Conservation (phyloP, 305 asterid genomes). For the Withania somnifera region DNA sequence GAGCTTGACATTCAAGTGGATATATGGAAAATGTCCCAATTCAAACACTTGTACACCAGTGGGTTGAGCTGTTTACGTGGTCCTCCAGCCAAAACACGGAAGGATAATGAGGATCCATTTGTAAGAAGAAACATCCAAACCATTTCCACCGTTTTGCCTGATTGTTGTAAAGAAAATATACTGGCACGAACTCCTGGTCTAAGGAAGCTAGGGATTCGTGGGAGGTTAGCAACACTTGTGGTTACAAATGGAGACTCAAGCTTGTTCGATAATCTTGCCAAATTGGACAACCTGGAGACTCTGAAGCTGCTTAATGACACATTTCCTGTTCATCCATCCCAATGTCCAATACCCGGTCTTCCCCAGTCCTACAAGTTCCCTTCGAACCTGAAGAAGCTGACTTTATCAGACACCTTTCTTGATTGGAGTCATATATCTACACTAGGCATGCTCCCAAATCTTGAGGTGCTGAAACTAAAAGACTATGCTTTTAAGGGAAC, state of each 20-base stretch:
- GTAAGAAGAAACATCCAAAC: constrained; percentile 19
- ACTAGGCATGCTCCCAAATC: constrained; percentile 17
- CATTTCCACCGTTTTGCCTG: constrained; percentile 14
- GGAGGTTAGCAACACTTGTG: constrained; percentile 4
- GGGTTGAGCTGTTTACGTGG: constrained; percentile 14
- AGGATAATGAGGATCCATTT: constrained; percentile 18
- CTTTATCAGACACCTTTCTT: constrained; percentile 14
- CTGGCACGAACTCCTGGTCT: constrained; percentile 22
- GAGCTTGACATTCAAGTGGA: constrained; percentile 12
- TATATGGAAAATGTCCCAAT: constrained; percentile 22
- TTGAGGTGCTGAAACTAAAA: constrained; percentile 20
- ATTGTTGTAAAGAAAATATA: constrained; percentile 17
- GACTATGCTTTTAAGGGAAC: constrained; percentile 19
- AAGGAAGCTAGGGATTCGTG: constrained; percentile 22
- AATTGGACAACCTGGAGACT: constrained; percentile 18
- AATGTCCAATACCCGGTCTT: neutral
- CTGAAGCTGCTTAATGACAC: constrained; percentile 21
- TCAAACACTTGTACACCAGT: constrained; percentile 20
- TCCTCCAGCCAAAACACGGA: constrained; percentile 18
- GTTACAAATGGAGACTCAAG: neutral
- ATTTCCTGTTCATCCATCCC: constrained; percentile 14
- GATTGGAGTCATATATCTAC: constrained; percentile 21
- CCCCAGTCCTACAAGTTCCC: constrained; percentile 23
- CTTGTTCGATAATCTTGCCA: constrained; percentile 19
- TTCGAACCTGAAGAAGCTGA: constrained; percentile 19